phyloP scores from a whole-genome alignment of 768 basidiomycete species.

The Russula vinacea region DNA sequence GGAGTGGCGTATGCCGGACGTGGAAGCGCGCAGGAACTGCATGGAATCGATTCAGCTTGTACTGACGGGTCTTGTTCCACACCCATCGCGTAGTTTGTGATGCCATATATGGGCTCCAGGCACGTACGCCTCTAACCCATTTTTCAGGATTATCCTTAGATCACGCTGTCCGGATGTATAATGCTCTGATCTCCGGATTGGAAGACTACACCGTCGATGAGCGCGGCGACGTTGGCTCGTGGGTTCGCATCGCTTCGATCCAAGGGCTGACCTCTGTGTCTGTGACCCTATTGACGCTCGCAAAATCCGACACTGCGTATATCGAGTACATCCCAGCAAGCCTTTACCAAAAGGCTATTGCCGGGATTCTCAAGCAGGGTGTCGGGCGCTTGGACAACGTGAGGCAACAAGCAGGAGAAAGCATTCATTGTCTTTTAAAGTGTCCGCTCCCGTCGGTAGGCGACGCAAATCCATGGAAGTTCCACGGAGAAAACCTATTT shows the following conservation, averaged over 20 bases:
- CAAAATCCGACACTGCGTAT: constrained; percentile 45
- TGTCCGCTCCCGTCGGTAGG: constrained; percentile 45
- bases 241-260: constrained; percentile 82
- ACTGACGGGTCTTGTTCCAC: constrained; percentile 44
- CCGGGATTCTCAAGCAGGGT: constrained; percentile 80
- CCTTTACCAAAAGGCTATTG: constrained; percentile 55
- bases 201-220: constrained; percentile 91
- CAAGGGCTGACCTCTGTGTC: constrained; percentile 57
- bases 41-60: constrained; percentile 49
- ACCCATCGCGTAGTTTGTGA: constrained; percentile 47
- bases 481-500: constrained; percentile 49
- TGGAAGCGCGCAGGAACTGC: constrained; percentile 61
- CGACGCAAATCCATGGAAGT: constrained; percentile 47
- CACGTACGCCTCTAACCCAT: neutral
- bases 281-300: constrained; percentile 48
- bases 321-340: constrained; percentile 57
- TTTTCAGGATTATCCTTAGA: constrained; percentile 10
- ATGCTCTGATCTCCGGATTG: constrained; percentile 64
- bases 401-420: constrained; percentile 70
- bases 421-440: constrained; percentile 51
- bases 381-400: constrained; percentile 91
- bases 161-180: constrained; percentile 40
- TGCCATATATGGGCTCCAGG: neutral
- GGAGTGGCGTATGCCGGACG: constrained; percentile 41
- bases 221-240: constrained; percentile 95